Evolutionary conservation across 345 rosid species (phyloP).

Genomic region (Bruguiera gymnorhiza): DNA sequence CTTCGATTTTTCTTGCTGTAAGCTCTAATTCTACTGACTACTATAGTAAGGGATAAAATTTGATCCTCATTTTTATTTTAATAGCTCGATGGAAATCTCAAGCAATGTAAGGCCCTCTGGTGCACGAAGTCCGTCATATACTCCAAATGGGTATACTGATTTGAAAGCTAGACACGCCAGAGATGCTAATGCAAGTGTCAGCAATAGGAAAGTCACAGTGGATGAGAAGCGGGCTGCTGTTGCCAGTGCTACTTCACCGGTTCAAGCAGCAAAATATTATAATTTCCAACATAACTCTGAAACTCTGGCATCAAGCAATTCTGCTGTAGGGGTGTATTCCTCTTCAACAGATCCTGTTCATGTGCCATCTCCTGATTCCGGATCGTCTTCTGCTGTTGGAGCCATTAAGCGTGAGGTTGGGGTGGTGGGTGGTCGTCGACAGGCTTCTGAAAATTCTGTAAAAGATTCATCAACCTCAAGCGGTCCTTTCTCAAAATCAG

Average conservation of each 20-base stretch:
- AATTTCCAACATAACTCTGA: constrained; percentile 37
- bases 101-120: constrained; percentile 39
- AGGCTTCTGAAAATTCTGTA: constrained; percentile 44
- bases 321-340: constrained; percentile 73
- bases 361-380: constrained; percentile 87
- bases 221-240: constrained; percentile 34
- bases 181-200: constrained; percentile 30
- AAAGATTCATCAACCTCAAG: constrained; percentile 44
- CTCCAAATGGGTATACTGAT: constrained; percentile 34
- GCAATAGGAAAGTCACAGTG: constrained; percentile 24
- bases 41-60: constrained; percentile 1
- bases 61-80: constrained; percentile 15
- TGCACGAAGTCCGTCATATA: constrained; percentile 26
- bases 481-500: constrained; percentile 44
- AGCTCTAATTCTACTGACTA: neutral
- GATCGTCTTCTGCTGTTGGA: constrained; percentile 70
- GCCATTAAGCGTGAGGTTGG: constrained; percentile 94
- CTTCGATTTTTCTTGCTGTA: constrained; percentile 2
- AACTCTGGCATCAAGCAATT: constrained; percentile 49
- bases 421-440: constrained; percentile 67
- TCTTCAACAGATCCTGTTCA: constrained; percentile 93
- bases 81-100: constrained; percentile 39
- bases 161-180: constrained; percentile 31
- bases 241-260: constrained; percentile 29
- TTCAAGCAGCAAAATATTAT: constrained; percentile 34